Evolutionary conservation across 306 rosid species (phyloP), one percentile per base, ranked within the genome.

Genomic region (Malus sylvestris): DNA sequence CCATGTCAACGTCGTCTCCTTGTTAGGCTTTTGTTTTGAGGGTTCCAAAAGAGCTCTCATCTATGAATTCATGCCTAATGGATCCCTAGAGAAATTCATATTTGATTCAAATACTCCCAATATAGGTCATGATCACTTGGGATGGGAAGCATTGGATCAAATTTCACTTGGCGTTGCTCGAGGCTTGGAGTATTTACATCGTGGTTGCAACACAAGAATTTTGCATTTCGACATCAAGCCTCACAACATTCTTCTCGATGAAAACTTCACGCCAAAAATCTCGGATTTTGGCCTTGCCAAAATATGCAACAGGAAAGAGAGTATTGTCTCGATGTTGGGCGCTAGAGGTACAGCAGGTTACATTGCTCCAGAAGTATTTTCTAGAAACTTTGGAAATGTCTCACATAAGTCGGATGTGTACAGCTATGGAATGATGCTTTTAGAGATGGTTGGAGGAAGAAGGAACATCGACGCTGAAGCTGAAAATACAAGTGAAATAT

Each of bases 191-290:
- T 84, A 84, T 25, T 53, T 87, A 44, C 85, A 87, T 0, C 69
- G 63, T 0, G 85, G 88, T 4, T 87, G 86, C 58, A 84, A 82
- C 49, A 80, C 85, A 20, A 71, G 79, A 75, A 87, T 87, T 27
- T 63, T 82, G 15, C 90, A 87, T 78, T 84, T 84, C 4, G 90
- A 84, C 32, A 84, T 84, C 51, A 84, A 87, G 49, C 85, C 89
- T 66, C 89, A 35, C 2, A 35, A 35, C 40, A 87, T 87, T 77
- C 81, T 77, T 69, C 81, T 77, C 10, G 53, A 69, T 10, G 51
- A 44, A 15, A 22, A 60, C 1, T 87, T 87, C 8, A 20, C 23
- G 0, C 86, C 85, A 1, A 84, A 84, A 62, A 73, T 87, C 51
- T 57, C 88, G 0, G 90, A 87, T 62, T 87, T 87, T 4, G 88